Percentiles rank a stretch among this genome's conserved stretches.
phyloP scores from a whole-genome alignment of 768 basidiomycete species.

The Amanita rubescens region DNA sequence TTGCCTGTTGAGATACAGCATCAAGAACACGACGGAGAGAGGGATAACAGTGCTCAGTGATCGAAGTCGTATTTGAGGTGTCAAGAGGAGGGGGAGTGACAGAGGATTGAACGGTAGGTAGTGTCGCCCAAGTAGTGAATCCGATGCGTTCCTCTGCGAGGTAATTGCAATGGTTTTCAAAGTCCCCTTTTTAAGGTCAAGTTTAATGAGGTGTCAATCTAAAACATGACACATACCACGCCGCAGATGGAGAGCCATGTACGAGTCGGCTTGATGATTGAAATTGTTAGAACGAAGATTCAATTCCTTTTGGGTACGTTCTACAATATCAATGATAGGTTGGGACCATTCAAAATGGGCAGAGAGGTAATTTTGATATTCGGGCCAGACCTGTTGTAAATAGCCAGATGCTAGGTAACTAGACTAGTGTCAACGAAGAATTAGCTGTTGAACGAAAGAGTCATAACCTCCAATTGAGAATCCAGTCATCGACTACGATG shows the following conservation, averaged over 20 bases:
- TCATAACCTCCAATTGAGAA: slow-evolving; percentile 37
- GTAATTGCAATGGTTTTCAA: slow-evolving; percentile 33
- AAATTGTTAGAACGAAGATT: slow-evolving; percentile 20
- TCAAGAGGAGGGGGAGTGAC: slow-evolving; percentile 30
- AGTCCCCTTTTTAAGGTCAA: slow-evolving; percentile 26
- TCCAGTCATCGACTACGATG: slow-evolving; percentile 36
- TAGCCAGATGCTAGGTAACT: slow-evolving; percentile 35
- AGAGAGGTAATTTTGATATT: slow-evolving; percentile 30
- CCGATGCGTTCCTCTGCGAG: slow-evolving; percentile 27
- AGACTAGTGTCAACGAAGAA: neutral
- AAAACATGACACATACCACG: slow-evolving; percentile 23
- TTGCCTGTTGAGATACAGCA: slow-evolving; percentile 30
- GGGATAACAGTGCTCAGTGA: slow-evolving; percentile 39
- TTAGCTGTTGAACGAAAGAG: neutral
- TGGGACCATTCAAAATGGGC: slow-evolving; percentile 36
- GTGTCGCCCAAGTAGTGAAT: slow-evolving; percentile 42
- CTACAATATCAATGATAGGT: slow-evolving; percentile 24
- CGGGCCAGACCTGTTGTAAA: slow-evolving; percentile 33
- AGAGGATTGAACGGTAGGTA: slow-evolving; percentile 27
- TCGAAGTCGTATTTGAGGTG: slow-evolving; percentile 25
- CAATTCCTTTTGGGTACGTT: slow-evolving; percentile 27
- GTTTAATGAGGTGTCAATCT: neutral
- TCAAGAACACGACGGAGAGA: slow-evolving; percentile 32
- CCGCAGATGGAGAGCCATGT: slow-evolving; percentile 41
- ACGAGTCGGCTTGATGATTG: slow-evolving; percentile 25